These are phyloP conservation scores for Microdochium nivale DNA, from an alignment of 2,329 filamentous ascomycete species.

Conservation along the genomic window DNA sequence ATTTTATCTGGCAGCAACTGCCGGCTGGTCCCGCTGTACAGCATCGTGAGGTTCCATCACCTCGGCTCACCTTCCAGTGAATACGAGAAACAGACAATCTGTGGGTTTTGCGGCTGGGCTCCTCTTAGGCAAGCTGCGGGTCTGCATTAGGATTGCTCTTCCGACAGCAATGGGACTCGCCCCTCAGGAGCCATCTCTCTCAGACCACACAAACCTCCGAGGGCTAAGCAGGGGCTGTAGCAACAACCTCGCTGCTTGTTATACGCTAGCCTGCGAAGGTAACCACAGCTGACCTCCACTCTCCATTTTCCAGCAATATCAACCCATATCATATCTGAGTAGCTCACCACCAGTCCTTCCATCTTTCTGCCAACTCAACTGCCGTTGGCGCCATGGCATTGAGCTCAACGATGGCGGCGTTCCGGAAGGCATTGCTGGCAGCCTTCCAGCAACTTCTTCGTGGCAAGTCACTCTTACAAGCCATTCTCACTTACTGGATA, in stretches of 20 bases:
- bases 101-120: background rate
- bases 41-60: background rate
- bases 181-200: background rate
- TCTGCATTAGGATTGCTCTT: background rate
- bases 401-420: constrained; percentile 47
- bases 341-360: background rate
- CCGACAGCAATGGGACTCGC: background rate
- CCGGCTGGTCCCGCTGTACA: background rate
- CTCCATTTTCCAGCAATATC: background rate
- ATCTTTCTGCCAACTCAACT: constrained; percentile 11
- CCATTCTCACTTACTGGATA: constrained; percentile 46
- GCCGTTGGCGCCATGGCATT: constrained; percentile 36
- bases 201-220: background rate
- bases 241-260: background rate
- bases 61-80: background rate
- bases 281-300: background rate
- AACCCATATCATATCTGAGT: background rate
- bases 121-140: background rate
- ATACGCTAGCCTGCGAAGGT: background rate
- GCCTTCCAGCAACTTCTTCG: constrained; percentile 49
- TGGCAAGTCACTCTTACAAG: constrained; percentile 50
- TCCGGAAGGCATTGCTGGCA: constrained; percentile 45
- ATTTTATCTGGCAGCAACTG: background rate
- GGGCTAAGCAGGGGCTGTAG: background rate
- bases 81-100: background rate